Percentiles rank a stretch among this genome's conserved stretches.
Conservation (phyloP, 495 filamentous ascomycete species). For the Filosporella fistucella region DNA sequence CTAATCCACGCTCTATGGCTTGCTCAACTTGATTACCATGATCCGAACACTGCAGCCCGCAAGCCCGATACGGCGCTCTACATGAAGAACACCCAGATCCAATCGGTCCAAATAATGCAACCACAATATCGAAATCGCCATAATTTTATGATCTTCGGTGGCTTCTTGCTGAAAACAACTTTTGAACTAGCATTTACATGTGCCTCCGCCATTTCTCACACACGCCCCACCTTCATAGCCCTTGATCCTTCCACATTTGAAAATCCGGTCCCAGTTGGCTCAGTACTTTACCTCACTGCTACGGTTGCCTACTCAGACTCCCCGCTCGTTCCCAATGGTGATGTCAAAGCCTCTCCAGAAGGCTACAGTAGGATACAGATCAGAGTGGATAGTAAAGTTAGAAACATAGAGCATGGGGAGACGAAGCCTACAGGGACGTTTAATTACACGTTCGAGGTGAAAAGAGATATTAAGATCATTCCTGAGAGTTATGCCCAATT, state of each 20-base stretch:
- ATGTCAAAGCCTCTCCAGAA: conserved; percentile 9
- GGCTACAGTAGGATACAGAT: conserved; percentile 50
- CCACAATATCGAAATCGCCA: conserved; percentile 81
- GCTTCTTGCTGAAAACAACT: conserved; percentile 75
- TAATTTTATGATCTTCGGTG: conserved; percentile 89
- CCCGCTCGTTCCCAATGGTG: conserved; percentile 35
- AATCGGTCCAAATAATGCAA: conserved; percentile 79
- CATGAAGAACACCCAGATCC: conserved; percentile 65
- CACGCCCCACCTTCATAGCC: conserved; percentile 70
- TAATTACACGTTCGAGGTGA: conserved; percentile 80
- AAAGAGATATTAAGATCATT: conserved; percentile 68
- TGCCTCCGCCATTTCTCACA: conserved; percentile 72
- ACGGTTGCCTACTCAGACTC: conserved; percentile 77
- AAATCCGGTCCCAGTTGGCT: conserved; percentile 80
- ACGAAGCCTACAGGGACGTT: conserved; percentile 77
- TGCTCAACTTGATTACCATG: conserved; percentile 63
- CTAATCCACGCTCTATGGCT: conserved; percentile 81
- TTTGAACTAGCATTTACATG: conserved; percentile 90
- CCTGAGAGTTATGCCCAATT: conserved; percentile 71
- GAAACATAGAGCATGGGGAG: conserved; percentile 72
- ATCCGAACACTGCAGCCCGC: conserved; percentile 50
- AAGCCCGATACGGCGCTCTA: conserved; percentile 60
- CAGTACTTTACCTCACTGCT: conserved; percentile 74
- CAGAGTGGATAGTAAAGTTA: conserved; percentile 70
- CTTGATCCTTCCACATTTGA: conserved; percentile 80